phyloP scores from a whole-genome alignment of 148 eudicot species.

The Rhododendron ferrugineum region DNA sequence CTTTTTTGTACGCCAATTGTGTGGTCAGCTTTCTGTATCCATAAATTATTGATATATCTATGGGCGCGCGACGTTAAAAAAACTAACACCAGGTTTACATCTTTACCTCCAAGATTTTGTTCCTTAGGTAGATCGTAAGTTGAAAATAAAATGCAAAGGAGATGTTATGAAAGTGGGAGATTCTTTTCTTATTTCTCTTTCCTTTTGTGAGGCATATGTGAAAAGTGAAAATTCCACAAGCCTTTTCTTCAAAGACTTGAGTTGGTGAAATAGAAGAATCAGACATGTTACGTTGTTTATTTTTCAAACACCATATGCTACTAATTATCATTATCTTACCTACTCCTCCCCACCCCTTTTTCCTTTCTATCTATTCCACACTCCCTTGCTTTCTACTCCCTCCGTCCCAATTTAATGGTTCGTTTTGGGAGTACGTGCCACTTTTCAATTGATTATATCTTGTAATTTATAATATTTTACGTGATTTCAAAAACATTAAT shows the following conservation, averaged over 20 bases:
- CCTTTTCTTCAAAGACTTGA: background rate
- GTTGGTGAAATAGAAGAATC: background rate
- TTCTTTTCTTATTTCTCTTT: background rate
- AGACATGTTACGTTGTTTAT: background rate
- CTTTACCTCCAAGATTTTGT: background rate
- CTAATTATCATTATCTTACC: background rate
- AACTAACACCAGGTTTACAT: background rate
- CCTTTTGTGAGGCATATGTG: background rate
- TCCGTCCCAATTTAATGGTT: too few species aligned
- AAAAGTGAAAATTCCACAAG: background rate
- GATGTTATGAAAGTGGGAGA: background rate
- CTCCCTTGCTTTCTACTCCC: background rate
- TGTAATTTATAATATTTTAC: too few species aligned
- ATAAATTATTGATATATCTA: background rate
- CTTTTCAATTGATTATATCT: too few species aligned
- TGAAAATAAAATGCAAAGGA: background rate
- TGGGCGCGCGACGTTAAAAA: background rate
- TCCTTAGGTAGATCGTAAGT: background rate
- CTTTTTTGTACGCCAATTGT: background rate
- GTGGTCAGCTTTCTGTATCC: background rate
- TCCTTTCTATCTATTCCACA: background rate
- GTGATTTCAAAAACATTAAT: too few species aligned
- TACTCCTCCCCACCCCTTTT: background rate
- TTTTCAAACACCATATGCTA: background rate
- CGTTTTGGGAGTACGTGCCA: too few species aligned